Evolutionary conservation across 768 basidiomycete genomes (phyloP).

Genomic region (Amanita subjunquillea): DNA sequence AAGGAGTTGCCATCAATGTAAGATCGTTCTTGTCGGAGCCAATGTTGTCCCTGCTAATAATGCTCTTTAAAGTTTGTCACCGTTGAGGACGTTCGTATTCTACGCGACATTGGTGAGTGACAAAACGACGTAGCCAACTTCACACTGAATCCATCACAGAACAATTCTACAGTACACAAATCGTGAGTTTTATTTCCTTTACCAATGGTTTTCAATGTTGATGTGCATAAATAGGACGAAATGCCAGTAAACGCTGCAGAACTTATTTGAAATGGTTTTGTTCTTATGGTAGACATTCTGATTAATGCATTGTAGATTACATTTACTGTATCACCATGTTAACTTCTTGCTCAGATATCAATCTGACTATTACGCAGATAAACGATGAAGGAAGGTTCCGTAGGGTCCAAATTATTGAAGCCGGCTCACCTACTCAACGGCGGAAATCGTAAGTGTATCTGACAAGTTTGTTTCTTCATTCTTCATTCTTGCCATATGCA

Average conservation of each 20-base stretch:
- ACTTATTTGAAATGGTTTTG: conserved; percentile 50
- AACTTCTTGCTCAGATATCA: neutral
- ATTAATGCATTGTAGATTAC: conserved; percentile 11
- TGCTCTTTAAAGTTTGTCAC: conserved; percentile 64
- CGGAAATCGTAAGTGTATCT: too few relatives aligned
- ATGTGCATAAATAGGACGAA: conserved; percentile 62
- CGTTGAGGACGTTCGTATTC: conserved; percentile 90
- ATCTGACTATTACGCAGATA: neutral
- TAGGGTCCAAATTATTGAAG: neutral
- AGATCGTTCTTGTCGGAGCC: conserved; percentile 14
- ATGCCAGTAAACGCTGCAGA: conserved; percentile 99
- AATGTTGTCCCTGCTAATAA: conserved; percentile 8
- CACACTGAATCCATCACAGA: conserved; percentile 32
- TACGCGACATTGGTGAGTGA: conserved; percentile 86
- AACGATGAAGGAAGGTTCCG: neutral
- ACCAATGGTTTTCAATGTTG: neutral
- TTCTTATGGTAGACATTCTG: neutral
- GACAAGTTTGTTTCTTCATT: too few relatives aligned
- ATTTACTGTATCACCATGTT: conserved; percentile 2
- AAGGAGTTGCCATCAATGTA: conserved; percentile 99
- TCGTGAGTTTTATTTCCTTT: conserved; percentile 39
- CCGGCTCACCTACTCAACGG: neutral
- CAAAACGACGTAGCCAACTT: neutral
- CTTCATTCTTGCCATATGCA: neutral
- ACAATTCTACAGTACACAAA: conserved; percentile 95